phyloP scores from a whole-genome alignment of 345 rosid genomes.

The Nasturtium officinale region DNA sequence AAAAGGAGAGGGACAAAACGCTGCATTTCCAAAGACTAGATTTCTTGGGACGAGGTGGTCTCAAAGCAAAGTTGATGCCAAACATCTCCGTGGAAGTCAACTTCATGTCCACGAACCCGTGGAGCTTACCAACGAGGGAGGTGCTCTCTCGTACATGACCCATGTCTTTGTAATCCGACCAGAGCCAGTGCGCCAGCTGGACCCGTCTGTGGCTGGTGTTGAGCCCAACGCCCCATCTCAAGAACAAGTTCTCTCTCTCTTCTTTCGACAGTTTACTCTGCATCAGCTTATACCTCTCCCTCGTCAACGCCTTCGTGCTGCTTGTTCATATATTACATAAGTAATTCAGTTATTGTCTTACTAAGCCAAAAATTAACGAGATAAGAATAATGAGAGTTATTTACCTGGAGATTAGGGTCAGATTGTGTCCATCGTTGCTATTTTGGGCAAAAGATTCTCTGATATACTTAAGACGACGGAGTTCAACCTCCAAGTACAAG shows the following conservation, averaged over 20 bases:
- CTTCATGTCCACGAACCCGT: slow-evolving; percentile 50
- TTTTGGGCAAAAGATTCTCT: slow-evolving; percentile 54
- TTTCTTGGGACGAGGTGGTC: slow-evolving; percentile 39
- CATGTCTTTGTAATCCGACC: slow-evolving; percentile 63
- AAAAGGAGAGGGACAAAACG: slow-evolving; percentile 43
- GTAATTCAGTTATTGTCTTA: neutral
- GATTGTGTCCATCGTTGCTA: slow-evolving; percentile 46
- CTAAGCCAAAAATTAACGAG: neutral
- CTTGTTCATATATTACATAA: neutral
- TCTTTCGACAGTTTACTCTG: slow-evolving; percentile 51
- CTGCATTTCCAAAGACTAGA: slow-evolving; percentile 39
- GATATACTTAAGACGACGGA: slow-evolving; percentile 60
- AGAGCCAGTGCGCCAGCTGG: slow-evolving; percentile 56
- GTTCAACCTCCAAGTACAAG: slow-evolving; percentile 84
- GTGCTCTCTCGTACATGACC: slow-evolving; percentile 70
- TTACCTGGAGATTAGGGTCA: slow-evolving; percentile 59
- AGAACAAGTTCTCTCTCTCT: slow-evolving; percentile 64
- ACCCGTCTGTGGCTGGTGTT: slow-evolving; percentile 57
- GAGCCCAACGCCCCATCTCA: slow-evolving; percentile 63
- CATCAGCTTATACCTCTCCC: slow-evolving; percentile 67
- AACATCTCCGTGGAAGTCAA: slow-evolving; percentile 48
- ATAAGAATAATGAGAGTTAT: neutral
- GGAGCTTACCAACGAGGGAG: slow-evolving; percentile 57
- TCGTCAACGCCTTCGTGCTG: slow-evolving; percentile 57
- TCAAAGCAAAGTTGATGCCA: slow-evolving; percentile 47